Conservation (phyloP, 768 basidiomycete species). For the Agaricus blazei region DNA sequence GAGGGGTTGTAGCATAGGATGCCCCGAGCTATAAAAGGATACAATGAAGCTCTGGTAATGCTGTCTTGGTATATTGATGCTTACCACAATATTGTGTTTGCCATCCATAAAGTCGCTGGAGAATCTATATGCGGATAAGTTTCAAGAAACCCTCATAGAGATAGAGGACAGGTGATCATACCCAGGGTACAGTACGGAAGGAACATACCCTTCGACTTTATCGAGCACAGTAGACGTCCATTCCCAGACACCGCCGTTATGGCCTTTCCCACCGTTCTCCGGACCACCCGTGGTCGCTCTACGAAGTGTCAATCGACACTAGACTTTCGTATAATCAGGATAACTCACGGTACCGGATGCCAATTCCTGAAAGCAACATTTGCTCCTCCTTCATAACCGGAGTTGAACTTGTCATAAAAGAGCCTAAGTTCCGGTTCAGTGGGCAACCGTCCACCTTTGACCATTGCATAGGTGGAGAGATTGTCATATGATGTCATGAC, state of each 20-base stretch:
- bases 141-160: too few relatives aligned
- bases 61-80: conserved; percentile 25
- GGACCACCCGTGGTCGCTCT: conserved; percentile 67
- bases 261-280: conserved; percentile 49
- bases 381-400: conserved; percentile 69
- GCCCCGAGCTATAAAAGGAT: conserved; percentile 67
- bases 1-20: conserved; percentile 82
- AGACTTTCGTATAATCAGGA: neutral
- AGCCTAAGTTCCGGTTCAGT: conserved; percentile 83
- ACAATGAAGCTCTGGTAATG: conserved; percentile 5
- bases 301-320: neutral
- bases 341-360: conserved; percentile 85
- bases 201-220: conserved; percentile 66
- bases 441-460: conserved; percentile 91
- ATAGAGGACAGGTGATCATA: conserved; percentile 25
- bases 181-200: conserved; percentile 84
- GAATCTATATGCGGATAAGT: conserved; percentile 38
- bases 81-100: conserved; percentile 80
- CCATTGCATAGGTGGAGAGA: conserved; percentile 72
- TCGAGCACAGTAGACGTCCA: conserved; percentile 88
- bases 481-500: conserved; percentile 73
- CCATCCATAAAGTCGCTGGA: conserved; percentile 91
- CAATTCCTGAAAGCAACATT: conserved; percentile 90
- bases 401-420: conserved; percentile 72
- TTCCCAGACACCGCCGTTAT: conserved; percentile 97